Conservation (phyloP, 768 basidiomycete species). For the Piloderma croceum region DNA sequence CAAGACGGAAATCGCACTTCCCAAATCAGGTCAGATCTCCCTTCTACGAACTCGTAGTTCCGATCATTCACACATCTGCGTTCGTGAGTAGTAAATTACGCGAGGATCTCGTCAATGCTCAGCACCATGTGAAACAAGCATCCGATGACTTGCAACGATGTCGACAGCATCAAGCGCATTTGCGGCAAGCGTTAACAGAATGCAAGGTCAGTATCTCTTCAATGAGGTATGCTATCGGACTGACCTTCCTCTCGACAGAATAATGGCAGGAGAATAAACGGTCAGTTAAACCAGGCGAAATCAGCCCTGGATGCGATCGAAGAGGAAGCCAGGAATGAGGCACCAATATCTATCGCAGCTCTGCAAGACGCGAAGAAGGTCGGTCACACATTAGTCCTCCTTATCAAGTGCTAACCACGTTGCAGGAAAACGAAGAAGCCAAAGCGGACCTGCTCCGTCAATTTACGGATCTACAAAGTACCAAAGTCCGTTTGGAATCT, state of each 20-base stretch:
- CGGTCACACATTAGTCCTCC: constrained; percentile 9
- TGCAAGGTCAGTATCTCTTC: background rate
- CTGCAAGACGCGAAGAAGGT: constrained; percentile 53
- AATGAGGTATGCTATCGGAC: no score
- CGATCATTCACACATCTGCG: no score
- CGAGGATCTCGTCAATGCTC: no score
- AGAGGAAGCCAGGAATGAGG: constrained; percentile 63
- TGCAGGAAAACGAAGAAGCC: constrained; percentile 51
- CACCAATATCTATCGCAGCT: constrained; percentile 55
- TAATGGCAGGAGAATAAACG: no score
- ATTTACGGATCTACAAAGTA: constrained; percentile 38
- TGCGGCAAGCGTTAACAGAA: background rate
- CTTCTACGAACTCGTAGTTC: background rate
- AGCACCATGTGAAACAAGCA: no score
- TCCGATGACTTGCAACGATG: no score
- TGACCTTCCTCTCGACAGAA: no score
- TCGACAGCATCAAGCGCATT: background rate
- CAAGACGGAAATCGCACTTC: background rate
- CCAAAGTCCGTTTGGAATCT: constrained; percentile 44
- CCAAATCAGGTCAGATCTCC: background rate
- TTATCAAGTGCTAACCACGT: background rate
- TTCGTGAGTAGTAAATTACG: no score
- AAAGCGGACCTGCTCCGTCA: constrained; percentile 44
- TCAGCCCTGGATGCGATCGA: background rate
- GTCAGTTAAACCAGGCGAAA: background rate